A percentile compares a stretch with the other conserved stretches of the same genome.
Conservation (phyloP, 352 stramenopile species). For the Pythium apleroticum region DNA sequence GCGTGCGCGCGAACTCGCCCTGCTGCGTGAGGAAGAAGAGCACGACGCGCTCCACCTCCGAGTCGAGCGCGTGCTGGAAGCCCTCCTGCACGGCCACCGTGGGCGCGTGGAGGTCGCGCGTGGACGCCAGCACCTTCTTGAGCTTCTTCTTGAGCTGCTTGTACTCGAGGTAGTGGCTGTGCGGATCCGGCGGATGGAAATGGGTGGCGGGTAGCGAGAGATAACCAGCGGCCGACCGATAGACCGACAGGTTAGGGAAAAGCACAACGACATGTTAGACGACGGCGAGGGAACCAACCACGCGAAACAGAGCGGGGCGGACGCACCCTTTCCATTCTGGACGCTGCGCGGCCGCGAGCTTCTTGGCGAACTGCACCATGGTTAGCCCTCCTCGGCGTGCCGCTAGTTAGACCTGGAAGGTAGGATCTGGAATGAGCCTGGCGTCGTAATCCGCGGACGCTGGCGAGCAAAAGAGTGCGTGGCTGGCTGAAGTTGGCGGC, state of each 20-base stretch:
- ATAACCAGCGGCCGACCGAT: background rate
- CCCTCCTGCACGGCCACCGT: conserved; percentile 48
- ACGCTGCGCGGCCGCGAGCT: conserved; percentile 64
- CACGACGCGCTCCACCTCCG: conserved; percentile 82
- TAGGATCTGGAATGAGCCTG: background rate
- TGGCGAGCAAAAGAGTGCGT: background rate
- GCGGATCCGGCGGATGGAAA: background rate
- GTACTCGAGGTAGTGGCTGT: conserved; percentile 89
- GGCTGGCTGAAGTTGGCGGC: background rate
- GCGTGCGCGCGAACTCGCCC: conserved; percentile 76
- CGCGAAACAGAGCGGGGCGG: background rate
- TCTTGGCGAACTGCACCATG: conserved; percentile 88
- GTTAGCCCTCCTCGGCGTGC: background rate
- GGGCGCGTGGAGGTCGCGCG: conserved; percentile 35
- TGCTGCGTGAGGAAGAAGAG: conserved; percentile 87
- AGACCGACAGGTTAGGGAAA: background rate
- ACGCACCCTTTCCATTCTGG: conserved; percentile 73
- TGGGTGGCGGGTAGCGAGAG: background rate
- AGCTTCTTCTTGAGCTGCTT: conserved; percentile 89
- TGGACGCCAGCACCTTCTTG: conserved; percentile 62
- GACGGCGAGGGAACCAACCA: background rate
- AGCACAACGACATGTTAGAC: background rate
- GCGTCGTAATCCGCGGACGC: too few species aligned
- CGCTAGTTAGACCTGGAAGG: background rate
- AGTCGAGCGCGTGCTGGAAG: conserved; percentile 77